Base-by-base conservation (phyloP, 1,139 yeast genomes). In the Pneumocystis sp. region DNA sequence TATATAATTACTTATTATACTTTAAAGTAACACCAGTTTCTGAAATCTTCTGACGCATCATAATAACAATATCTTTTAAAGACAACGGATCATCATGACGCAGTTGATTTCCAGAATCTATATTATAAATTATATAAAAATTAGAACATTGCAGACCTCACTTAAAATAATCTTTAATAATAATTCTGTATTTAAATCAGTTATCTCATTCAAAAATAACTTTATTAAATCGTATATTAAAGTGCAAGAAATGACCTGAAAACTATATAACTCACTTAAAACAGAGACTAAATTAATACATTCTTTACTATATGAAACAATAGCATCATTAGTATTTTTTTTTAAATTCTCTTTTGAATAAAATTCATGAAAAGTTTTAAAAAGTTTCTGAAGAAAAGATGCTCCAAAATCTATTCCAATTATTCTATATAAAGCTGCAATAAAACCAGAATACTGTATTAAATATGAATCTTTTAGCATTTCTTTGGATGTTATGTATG, bases 401-500 rank as follows among this genome's bases (percentile, higher is more conserved):
- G 97, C 98, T 66, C 96, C 97, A 75, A 90, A 87, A 69, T 89
- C 96, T 45, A 86, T 83, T 25, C 98, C 98, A 72, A 88, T 87
- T 10, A 74, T 70, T 68, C 87, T 81, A 76, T 87, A 90, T 39
- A 93, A 74, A 0, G 96, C 87, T 21, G 85, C 85, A 2, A 86
- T 82, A 17, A 90, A 79, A 7, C 90, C 85, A 0, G 96, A 88
- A 75, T 91, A 93, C 60, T 89, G 79, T 69, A 87, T 82, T 57
- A 91, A 83, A 74, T 89, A 89, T 1, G 87, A 82, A 69, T 91
- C 97, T 61, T 89, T 77, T 62, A 90, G 76, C 2, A 77, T 76
- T 72, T 82, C 86, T 66, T 87, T 89, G 61, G 83, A 80, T 5
- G 82, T 74, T n/a, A 90, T 81, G 69, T 89, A 83, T 57, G 85